phyloP scores from a whole-genome alignment of 2,329 filamentous ascomycete species.

The Hirsutella minnesotensis region DNA sequence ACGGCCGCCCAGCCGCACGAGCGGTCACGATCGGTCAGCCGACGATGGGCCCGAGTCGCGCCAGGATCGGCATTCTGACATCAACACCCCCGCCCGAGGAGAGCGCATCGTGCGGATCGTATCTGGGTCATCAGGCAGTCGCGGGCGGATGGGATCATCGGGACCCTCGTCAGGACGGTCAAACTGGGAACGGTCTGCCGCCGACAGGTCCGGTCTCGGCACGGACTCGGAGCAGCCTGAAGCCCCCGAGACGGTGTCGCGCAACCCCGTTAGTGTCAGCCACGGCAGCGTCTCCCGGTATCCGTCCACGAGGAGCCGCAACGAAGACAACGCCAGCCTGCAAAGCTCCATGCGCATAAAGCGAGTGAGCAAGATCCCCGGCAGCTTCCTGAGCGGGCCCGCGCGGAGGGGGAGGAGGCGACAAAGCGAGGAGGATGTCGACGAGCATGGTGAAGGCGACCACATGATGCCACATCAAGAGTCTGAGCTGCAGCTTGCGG shows the following conservation, averaged over 20 bases:
- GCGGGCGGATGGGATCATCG: conserved; percentile 23
- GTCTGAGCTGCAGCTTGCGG: conserved; percentile 25
- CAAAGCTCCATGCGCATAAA: conserved; percentile 71
- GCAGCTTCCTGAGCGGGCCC: conserved; percentile 69
- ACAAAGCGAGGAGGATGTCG: conserved; percentile 54
- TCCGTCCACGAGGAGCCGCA: conserved; percentile 35
- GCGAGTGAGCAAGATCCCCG: conserved; percentile 61
- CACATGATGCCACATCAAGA: conserved; percentile 28
- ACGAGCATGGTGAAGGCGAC: conserved; percentile 30
- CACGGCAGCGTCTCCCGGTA: conserved; percentile 43
- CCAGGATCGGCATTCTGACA: conserved; percentile 23
- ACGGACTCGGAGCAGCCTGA: conserved; percentile 34
- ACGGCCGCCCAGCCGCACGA: conserved; percentile 23
- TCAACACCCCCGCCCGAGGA: conserved; percentile 42
- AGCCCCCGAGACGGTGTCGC: conserved; percentile 36
- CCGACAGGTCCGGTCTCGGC: conserved; percentile 24
- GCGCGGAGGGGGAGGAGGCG: conserved; percentile 61
- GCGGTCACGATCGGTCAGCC: conserved; percentile 27
- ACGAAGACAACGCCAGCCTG: conserved; percentile 51
- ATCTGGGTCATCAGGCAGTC: conserved; percentile 36
- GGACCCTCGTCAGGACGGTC: conserved; percentile 24
- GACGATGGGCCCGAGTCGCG: conserved; percentile 25
- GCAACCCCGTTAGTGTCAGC: conserved; percentile 32
- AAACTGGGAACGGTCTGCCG: conserved; percentile 18
- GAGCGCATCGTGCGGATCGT: conserved; percentile 44